A percentile compares a stretch with the other conserved stretches of the same genome.
Conservation (phyloP, 1,284 basidiomycete genomes). For the Naganishia albida region DNA sequence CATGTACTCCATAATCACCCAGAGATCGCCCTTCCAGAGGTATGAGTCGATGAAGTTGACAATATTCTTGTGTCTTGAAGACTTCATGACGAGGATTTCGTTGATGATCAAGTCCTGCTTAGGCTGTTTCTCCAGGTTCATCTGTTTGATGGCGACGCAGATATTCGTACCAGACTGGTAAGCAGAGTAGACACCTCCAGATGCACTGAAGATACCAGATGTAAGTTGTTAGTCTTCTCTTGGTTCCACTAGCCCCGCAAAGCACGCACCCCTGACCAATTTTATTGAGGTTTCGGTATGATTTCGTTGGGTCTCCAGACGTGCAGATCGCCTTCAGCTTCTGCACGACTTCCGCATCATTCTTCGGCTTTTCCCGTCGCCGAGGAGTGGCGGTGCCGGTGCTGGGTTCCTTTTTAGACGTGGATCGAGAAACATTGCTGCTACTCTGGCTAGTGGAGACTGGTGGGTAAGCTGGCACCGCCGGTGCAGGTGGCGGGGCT, state of each 20-base stretch:
- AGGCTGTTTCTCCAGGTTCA: constrained; percentile 99
- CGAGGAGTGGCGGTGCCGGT: constrained; percentile 66
- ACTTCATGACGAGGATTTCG: constrained; percentile 98
- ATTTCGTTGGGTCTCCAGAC: constrained; percentile 90
- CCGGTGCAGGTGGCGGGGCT: constrained; percentile 42
- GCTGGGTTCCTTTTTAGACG: constrained; percentile 42
- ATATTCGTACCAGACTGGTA: constrained; percentile 92
- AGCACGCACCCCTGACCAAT: constrained; percentile 88
- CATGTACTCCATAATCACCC: constrained; percentile 99
- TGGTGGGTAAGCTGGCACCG: constrained; percentile 37
- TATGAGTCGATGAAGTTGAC: constrained; percentile 99
- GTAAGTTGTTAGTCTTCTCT: neutral
- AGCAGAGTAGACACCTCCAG: constrained; percentile 96
- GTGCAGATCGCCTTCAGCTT: constrained; percentile 92
- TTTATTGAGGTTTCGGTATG: constrained; percentile 91
- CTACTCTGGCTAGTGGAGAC: constrained; percentile 31
- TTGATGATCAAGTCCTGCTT: constrained; percentile 99
- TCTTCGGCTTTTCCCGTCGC: constrained; percentile 81
- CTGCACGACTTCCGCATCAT: constrained; percentile 86
- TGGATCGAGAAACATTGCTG: constrained; percentile 42
- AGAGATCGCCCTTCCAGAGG: constrained; percentile 93
- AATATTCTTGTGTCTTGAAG: constrained; percentile 93
- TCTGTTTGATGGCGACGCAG: constrained; percentile 98
- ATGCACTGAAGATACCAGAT: constrained; percentile 63
- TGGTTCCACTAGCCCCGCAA: constrained; percentile 13